These are phyloP conservation scores for Proliferodiscus dingleyae DNA, from an alignment of 2,329 filamentous ascomycete species.

Conservation along the genomic window DNA sequence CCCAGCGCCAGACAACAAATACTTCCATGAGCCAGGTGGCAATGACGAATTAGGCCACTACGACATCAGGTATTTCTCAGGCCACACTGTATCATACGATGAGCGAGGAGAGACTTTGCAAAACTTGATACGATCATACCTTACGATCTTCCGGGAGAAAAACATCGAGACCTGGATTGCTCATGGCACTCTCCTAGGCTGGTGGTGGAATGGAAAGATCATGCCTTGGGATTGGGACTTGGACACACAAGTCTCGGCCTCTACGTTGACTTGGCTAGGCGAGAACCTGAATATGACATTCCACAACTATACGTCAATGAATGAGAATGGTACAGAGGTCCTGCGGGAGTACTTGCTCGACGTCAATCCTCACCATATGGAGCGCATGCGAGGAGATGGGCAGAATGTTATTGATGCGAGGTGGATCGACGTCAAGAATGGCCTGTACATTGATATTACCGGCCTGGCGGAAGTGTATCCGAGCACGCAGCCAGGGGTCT, in stretches of 20 bases:
- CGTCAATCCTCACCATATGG: slow-evolving; percentile 65
- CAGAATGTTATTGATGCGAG: slow-evolving; percentile 78
- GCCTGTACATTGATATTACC: slow-evolving; percentile 81
- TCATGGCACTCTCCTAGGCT: slow-evolving; percentile 77
- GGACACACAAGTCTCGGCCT: slow-evolving; percentile 70
- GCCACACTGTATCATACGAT: slow-evolving; percentile 56
- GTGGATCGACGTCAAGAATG: slow-evolving; percentile 73
- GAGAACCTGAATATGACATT: slow-evolving; percentile 64
- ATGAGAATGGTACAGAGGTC: slow-evolving; percentile 37
- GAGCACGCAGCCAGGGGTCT: slow-evolving; percentile 54
- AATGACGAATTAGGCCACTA: slow-evolving; percentile 64
- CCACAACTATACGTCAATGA: slow-evolving; percentile 34
- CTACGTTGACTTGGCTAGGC: slow-evolving; percentile 62
- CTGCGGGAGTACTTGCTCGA: slow-evolving; percentile 64
- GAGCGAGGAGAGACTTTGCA: slow-evolving; percentile 61
- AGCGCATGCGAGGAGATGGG: slow-evolving; percentile 59
- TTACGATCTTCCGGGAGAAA: slow-evolving; percentile 58
- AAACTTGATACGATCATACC: slow-evolving; percentile 69
- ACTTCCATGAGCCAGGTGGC: slow-evolving; percentile 51
- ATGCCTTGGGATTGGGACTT: slow-evolving; percentile 84
- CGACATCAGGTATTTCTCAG: slow-evolving; percentile 64
- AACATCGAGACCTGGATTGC: slow-evolving; percentile 80
- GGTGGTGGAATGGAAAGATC: slow-evolving; percentile 81
- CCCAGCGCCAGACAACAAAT: slow-evolving; percentile 21
- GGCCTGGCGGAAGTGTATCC: slow-evolving; percentile 65